Evolutionary conservation across 2,329 filamentous ascomycete species (phyloP).

Genomic region (Fusarium nygamai): DNA sequence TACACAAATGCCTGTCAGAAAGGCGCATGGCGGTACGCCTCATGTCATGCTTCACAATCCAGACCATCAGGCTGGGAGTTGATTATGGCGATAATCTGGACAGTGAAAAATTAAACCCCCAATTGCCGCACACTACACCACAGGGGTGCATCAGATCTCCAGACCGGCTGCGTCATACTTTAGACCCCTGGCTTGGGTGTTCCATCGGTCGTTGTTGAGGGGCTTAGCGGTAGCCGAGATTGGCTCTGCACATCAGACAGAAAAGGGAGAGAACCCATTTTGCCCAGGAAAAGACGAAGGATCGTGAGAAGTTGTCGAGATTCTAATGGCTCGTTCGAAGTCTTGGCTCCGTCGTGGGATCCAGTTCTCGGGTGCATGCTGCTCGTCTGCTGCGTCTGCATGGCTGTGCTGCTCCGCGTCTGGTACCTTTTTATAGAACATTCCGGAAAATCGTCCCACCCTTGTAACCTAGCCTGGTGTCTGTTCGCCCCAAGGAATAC

Average conservation of each 20-base stretch:
- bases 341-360: neutral
- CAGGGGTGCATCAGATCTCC: slow-evolving; percentile 10
- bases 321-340: slow-evolving; percentile 12
- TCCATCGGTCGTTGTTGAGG: slow-evolving; percentile 29
- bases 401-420: slow-evolving; percentile 17
- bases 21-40: neutral
- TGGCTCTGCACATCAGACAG: slow-evolving; percentile 22
- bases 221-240: slow-evolving; percentile 35
- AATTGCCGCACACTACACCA: slow-evolving; percentile 17
- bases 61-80: neutral
- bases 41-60: neutral
- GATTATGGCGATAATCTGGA: neutral
- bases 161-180: slow-evolving; percentile 32
- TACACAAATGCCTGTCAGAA: slow-evolving; percentile 1
- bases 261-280: neutral
- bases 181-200: slow-evolving; percentile 16
- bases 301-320: slow-evolving; percentile 6
- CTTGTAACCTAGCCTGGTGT: slow-evolving; percentile 16
- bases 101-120: neutral
- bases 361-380: slow-evolving; percentile 12
- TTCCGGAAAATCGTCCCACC: slow-evolving; percentile 37
- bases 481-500: slow-evolving; percentile 3
- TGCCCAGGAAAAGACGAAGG: neutral
- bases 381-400: slow-evolving; percentile 4
- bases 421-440: slow-evolving; percentile 36